These are phyloP conservation scores for Cyamopsis tetragonoloba DNA, from an alignment of 306 rosid species.

Conservation along the genomic window DNA sequence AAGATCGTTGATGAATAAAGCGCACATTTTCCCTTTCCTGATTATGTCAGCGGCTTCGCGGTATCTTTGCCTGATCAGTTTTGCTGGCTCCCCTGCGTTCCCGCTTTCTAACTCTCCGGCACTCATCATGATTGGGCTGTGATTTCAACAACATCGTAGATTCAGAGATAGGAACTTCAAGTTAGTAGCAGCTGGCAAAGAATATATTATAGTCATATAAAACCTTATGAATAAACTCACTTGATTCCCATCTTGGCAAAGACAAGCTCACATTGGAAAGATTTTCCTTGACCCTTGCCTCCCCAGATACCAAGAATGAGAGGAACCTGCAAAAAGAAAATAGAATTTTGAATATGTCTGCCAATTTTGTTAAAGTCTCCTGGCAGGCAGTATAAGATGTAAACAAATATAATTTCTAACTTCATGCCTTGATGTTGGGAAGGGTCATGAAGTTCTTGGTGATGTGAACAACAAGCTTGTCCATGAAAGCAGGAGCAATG, in stretches of 20 bases:
- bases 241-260: slow-evolving; percentile 98
- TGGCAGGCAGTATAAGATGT: not conserved
- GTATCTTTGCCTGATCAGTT: slow-evolving; percentile 89
- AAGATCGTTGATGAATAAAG: slow-evolving; percentile 91
- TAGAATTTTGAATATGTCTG: not conserved
- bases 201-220: not conserved
- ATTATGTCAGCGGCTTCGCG: slow-evolving; percentile 93
- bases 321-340: slow-evolving; percentile 57
- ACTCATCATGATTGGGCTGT: slow-evolving; percentile 99
- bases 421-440: slow-evolving; percentile 83
- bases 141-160: not conserved
- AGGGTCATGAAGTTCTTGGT: slow-evolving; percentile 82
- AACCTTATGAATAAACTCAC: slow-evolving; percentile 31
- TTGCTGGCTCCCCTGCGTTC: slow-evolving; percentile 98
- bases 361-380: not conserved
- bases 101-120: slow-evolving; percentile 99
- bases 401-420: not conserved
- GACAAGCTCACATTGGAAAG: slow-evolving; percentile 96
- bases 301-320: slow-evolving; percentile 99
- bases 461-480: slow-evolving; percentile 98
- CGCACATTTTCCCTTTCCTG: slow-evolving; percentile 86
- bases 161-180: not conserved
- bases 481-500: slow-evolving; percentile 98
- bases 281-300: slow-evolving; percentile 98
- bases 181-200: not conserved